phyloP scores from a whole-genome alignment of 2,329 filamentous ascomycete genomes.

The Sclerotiophoma versabilis region DNA sequence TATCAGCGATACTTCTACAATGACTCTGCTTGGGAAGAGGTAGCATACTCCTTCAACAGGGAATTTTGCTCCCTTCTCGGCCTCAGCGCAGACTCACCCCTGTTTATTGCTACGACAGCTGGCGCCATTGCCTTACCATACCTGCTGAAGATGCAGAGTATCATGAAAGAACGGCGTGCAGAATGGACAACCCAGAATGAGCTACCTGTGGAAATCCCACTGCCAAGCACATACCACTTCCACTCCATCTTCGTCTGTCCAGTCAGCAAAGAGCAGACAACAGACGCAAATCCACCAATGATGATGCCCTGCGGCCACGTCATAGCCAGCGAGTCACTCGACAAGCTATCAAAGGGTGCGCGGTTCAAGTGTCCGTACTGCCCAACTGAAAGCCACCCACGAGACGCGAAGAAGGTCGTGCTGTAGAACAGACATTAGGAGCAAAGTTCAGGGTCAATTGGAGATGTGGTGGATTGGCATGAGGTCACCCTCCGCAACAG shows the following conservation, averaged over 20 bases:
- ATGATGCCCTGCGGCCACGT: slow-evolving; percentile 97
- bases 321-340: slow-evolving; percentile 82
- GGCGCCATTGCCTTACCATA: slow-evolving; percentile 90
- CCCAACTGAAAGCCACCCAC: slow-evolving; percentile 78
- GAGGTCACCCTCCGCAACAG: neutral
- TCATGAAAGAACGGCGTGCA: slow-evolving; percentile 87
- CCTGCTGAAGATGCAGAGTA: slow-evolving; percentile 84
- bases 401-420: slow-evolving; percentile 66
- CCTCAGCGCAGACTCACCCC: slow-evolving; percentile 86
- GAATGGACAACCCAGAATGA: slow-evolving; percentile 95
- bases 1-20: slow-evolving; percentile 82
- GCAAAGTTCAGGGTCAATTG: neutral
- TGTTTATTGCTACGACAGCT: slow-evolving; percentile 91
- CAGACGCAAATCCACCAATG: slow-evolving; percentile 92
- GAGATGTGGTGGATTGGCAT: neutral
- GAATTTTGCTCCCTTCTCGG: slow-evolving; percentile 95
- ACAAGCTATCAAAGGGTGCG: slow-evolving; percentile 77
- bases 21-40: slow-evolving; percentile 78
- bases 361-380: slow-evolving; percentile 98
- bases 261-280: slow-evolving; percentile 95
- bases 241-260: slow-evolving; percentile 98
- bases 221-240: slow-evolving; percentile 73
- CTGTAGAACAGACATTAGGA: slow-evolving; percentile 29
- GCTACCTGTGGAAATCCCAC: slow-evolving; percentile 76
- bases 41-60: slow-evolving; percentile 84